Conservation (phyloP, 768 basidiomycete species). For the Naganishia vaughanmartiniae region DNA sequence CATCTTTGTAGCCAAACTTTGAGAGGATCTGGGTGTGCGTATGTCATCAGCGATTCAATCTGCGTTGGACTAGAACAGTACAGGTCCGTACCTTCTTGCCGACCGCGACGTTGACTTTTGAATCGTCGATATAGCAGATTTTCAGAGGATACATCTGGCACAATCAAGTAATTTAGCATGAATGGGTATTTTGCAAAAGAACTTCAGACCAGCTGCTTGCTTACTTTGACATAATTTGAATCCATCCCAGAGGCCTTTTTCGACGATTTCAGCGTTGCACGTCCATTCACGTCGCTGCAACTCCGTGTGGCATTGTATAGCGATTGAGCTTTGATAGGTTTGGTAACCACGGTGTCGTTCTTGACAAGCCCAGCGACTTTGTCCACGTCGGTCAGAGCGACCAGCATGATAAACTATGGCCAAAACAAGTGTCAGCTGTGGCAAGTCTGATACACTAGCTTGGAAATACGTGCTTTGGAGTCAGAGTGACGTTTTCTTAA, state of each 20-base stretch:
- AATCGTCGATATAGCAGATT: conserved; percentile 46
- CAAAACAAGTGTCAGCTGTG: background rate
- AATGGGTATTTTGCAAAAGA: background rate
- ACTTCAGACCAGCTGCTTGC: background rate
- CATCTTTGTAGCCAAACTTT: conserved; percentile 39
- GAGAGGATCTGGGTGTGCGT: conserved; percentile 29
- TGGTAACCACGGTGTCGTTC: conserved; percentile 38
- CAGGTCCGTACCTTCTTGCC: conserved; percentile 32
- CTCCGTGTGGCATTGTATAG: conserved; percentile 31
- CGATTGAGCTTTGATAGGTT: conserved; percentile 42
- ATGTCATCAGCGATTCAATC: background rate
- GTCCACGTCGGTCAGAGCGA: conserved; percentile 34
- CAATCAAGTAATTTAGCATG: background rate
- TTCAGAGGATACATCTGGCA: conserved; percentile 31
- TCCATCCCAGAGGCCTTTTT: conserved; percentile 19
- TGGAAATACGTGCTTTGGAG: background rate
- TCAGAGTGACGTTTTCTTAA: background rate
- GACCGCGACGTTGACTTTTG: conserved; percentile 38
- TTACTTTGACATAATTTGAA: conserved; percentile 19
- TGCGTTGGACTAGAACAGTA: background rate
- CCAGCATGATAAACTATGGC: conserved; percentile 37
- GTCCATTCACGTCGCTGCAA: conserved; percentile 22
- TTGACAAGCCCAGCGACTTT: conserved; percentile 34
- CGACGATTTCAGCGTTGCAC: background rate
- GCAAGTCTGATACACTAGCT: too few relatives aligned